phyloP scores from a whole-genome alignment of 306 rosid genomes.

The Arachis hypogaea region DNA sequence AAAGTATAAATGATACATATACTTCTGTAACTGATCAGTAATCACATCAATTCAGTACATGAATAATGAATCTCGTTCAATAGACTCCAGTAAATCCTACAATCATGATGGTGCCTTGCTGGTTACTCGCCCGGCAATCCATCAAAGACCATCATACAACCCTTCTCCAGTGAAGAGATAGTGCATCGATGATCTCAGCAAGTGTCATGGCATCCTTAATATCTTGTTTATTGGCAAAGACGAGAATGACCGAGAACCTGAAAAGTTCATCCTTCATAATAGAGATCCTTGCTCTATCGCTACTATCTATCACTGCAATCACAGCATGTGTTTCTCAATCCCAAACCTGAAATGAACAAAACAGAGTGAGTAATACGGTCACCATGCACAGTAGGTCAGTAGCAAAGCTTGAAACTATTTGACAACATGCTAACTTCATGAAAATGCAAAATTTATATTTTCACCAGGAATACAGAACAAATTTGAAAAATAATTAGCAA shows the following conservation, averaged over 20 bases:
- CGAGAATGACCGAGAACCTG: conserved; percentile 82
- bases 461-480: background rate
- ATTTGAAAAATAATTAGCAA: background rate
- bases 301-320: conserved; percentile 91
- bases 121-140: conserved; percentile 84
- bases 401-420: no score
- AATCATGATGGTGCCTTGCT: conserved; percentile 73
- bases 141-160: conserved; percentile 88
- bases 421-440: no score
- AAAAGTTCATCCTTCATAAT: conserved; percentile 94
- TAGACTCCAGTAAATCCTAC: background rate
- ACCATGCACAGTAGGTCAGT: no score
- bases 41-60: conserved; percentile 39
- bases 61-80: conserved; percentile 39
- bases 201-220: conserved; percentile 99
- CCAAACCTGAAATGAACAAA: conserved; percentile 72
- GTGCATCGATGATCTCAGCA: conserved; percentile 91
- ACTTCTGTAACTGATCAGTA: conserved; percentile 38
- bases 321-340: conserved; percentile 95
- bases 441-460: no score
- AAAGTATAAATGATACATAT: conserved; percentile 51
- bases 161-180: conserved; percentile 96
- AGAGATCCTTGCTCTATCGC: conserved; percentile 88
- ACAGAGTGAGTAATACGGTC: background rate
- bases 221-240: conserved; percentile 95